Base-by-base conservation (phyloP, 768 basidiomycete genomes). In the Clitopilus hobsonii region DNA sequence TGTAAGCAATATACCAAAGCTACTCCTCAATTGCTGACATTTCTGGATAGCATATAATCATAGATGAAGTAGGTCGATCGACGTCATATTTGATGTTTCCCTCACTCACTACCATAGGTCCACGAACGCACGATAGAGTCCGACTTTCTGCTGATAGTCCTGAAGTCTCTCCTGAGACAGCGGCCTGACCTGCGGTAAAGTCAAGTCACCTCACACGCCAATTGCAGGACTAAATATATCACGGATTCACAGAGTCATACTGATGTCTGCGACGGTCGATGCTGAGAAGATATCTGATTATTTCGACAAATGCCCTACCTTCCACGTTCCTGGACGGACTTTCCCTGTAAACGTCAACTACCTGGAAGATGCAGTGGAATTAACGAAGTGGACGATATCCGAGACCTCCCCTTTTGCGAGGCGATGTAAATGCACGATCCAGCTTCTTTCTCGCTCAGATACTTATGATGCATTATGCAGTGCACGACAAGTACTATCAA, bases 41-140 rank as follows among this genome's bases (percentile, higher is more conserved):
- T 6, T 8, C 3, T 10, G 28, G 27, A 54, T 52, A 94, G 91
- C 94, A 97, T 64, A 86, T 99, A 65, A 88, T 99, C 56, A 88
- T 98, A 38, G 96, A 99, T 61, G 96, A 99, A 74, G 91, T 90
- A 53, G 29, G 68, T 62, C 13, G 24, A 36, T 36, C 28, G 8
- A 16, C 26, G 10, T 54, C 45, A 28, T 49, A 52, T 45, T n/a
- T 27, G 38, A n/a, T 51, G 24, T 55, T 27, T 55, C 26, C n/a
- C 13, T n/a, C 30, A 25, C 20, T 41, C 26, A 36, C 13, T 36
- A n/a, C 32, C 32, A 11, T 59, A 89, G 86, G 92, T 97, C 48
- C 96, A 99, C 63, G 96, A 99, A 73, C 86, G 96, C 20, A 92
- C 88, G 6, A 97, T 99, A 60, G 96, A 99, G 66, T 95, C 93